Base-by-base conservation (phyloP, 192 early-diverging fungal species). In the Coemansia sp. region DNA sequence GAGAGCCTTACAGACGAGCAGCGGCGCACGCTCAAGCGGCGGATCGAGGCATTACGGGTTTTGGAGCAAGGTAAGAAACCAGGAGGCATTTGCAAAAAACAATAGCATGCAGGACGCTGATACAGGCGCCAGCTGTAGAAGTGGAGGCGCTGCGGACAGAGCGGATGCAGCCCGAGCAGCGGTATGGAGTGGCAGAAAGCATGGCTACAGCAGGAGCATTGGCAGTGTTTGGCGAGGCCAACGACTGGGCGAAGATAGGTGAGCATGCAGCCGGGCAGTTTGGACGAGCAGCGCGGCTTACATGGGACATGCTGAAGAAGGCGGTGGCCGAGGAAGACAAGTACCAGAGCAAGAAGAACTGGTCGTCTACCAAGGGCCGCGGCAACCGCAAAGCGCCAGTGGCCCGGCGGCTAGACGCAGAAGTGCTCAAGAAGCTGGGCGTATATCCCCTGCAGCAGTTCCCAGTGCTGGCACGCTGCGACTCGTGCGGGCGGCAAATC, bases 281-380 rank as follows among this genome's bases (percentile, higher is more conserved):
- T 12, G 60, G 36, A 3, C 43, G 48, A 21, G 57, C 65, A 16
- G 62, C 66, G 28, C 52, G 52, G 36, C 60, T 78, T 39, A 67
- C 69, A 11, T 79, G 76, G 76, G 76, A 71, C 5, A 58, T 65
- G 76, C 47, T 79, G 20, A 79, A 79, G 65, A 71, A 72, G 58
- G 69, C 69, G 8, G 76, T 79, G 16, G 76, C 61, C 9, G 76
- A 79, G 42, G 76, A 79, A 30, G 76, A 79, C 45, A 79, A 79
- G 60, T 79, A 79, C 69, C 76, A 79, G 76, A 79, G 76, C 66
- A 79, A 79, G 53, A 79, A 79, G 60, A 79, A 79, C 58, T 79
- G 76, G 76, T 79, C 76, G 46, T 79, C 76, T 28, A 79, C 76
- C 16, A 79, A 79, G 55, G 76, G 76, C 12, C 64, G 69, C 3